Conservation (phyloP, 2,329 filamentous ascomycete genomes). For the Monilinia laxa region DNA sequence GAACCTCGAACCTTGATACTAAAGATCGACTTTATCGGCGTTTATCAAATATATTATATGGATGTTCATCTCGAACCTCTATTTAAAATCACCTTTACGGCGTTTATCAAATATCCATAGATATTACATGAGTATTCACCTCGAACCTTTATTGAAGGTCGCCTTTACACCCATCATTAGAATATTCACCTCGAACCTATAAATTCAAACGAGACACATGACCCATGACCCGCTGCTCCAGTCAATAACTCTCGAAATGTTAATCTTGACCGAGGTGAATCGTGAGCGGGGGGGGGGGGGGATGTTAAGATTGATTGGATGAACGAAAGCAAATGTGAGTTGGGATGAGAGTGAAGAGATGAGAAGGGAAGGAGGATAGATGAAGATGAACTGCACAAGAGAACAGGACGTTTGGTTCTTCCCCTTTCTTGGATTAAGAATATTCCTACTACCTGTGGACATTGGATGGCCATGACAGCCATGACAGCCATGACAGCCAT, state of each 20-base stretch:
- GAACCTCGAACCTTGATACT: no score
- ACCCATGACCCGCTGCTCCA: neutral
- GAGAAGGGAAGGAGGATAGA: no score
- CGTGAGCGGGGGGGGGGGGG: neutral
- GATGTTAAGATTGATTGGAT: neutral
- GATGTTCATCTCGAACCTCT: neutral
- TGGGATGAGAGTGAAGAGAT: neutral
- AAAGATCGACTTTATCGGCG: no score
- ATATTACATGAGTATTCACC: neutral
- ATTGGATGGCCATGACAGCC: no score
- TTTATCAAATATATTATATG: no score
- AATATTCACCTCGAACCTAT: no score
- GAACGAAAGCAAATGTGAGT: neutral
- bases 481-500: no score
- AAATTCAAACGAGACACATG: neutral
- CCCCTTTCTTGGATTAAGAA: no score
- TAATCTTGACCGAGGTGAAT: neutral
- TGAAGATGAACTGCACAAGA: neutral
- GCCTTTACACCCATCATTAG: no score
- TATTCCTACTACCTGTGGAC: no score
- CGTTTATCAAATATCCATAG: no score
- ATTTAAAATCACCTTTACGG: neutral
- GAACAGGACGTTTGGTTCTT: neutral
- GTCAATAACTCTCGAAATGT: neutral
- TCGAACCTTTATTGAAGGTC: neutral